Conservation (phyloP, 163 green algal species). For the Coccomyxa subellipsoidea region DNA sequence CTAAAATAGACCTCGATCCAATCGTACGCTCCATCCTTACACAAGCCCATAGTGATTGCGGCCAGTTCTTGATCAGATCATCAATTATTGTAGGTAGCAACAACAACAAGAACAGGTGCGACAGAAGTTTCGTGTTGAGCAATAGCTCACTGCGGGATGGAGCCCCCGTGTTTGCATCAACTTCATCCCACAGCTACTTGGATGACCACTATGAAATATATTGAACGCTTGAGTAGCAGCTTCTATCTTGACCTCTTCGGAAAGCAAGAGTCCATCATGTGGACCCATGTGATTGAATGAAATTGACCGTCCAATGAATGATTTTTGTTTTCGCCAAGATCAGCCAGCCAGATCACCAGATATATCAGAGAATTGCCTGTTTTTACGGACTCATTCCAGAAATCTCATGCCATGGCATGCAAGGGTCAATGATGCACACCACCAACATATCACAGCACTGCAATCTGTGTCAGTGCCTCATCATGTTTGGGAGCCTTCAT, state of each 20-base stretch:
- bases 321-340: not conserved
- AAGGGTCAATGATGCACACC: not conserved
- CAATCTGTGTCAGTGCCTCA: not conserved
- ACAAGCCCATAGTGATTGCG: slow-evolving; percentile 6
- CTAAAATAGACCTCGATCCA: slow-evolving; percentile 62
- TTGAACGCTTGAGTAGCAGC: too few relatives aligned
- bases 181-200: not conserved
- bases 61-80: not conserved
- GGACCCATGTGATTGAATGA: not conserved
- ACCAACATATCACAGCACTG: not conserved
- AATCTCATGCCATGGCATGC: not conserved
- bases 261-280: not conserved
- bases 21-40: slow-evolving; percentile 34
- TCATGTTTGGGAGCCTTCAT: slow-evolving; percentile 25
- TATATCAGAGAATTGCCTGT: too few relatives aligned
- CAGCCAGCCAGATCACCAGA: too few relatives aligned
- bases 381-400: too few relatives aligned
- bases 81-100: not conserved
- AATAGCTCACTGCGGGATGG: not conserved
- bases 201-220: too few relatives aligned
- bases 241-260: not conserved
- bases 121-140: not conserved
- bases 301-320: too few relatives aligned
- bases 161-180: not conserved
- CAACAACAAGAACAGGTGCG: not conserved